phyloP scores from a whole-genome alignment of 371 early-diverging fungal species.

The Batrachochytrium dendrobatidis region DNA sequence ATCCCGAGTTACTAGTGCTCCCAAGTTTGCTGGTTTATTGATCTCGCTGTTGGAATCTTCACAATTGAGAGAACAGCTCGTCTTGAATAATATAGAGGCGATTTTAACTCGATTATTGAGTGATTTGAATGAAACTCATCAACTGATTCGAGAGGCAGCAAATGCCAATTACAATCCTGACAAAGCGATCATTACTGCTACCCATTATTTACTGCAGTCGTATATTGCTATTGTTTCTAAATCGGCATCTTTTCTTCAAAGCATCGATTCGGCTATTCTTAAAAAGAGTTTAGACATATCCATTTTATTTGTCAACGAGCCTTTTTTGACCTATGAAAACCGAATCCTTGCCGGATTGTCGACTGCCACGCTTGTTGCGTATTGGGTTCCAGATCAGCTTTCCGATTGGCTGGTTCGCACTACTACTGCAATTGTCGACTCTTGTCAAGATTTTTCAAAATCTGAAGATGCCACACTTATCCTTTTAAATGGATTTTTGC shows the following conservation, averaged over 20 bases:
- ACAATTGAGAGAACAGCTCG: neutral
- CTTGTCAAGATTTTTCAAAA: too few relatives aligned
- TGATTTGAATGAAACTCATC: neutral
- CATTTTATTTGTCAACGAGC: neutral
- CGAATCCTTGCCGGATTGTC: constrained; percentile 3
- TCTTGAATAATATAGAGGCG: neutral
- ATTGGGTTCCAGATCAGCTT: neutral
- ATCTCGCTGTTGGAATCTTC: neutral
- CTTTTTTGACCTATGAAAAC: neutral
- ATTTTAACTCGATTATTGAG: neutral
- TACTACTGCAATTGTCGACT: too few relatives aligned
- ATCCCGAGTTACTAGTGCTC: too few relatives aligned
- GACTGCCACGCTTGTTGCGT: neutral
- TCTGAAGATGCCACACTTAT: neutral
- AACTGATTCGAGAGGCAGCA: neutral
- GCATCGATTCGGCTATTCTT: neutral
- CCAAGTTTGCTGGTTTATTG: neutral
- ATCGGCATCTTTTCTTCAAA: neutral
- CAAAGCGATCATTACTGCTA: neutral
- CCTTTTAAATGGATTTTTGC: neutral
- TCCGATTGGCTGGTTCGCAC: too few relatives aligned
- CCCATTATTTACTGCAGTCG: neutral
- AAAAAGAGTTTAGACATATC: neutral
- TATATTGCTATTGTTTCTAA: constrained; percentile 2
- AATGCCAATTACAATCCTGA: neutral